phyloP scores from a whole-genome alignment of 768 basidiomycete genomes.

The Daedalea quercina region DNA sequence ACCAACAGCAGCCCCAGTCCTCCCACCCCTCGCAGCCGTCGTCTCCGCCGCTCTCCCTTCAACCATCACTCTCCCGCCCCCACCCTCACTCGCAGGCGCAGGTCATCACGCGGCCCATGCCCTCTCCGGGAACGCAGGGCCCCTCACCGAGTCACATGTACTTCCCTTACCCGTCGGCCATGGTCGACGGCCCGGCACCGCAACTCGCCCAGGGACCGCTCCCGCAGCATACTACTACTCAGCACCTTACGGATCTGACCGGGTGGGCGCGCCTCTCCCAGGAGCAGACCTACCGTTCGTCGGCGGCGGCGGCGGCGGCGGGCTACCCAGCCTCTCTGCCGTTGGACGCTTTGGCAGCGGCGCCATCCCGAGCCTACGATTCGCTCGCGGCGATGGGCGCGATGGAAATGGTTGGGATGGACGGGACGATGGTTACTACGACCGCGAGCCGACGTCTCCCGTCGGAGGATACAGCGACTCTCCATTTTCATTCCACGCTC shows the following conservation, averaged over 20 bases:
- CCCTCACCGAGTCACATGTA: constrained; percentile 38
- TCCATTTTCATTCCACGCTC: constrained; percentile 77
- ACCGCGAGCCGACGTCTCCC: constrained; percentile 25
- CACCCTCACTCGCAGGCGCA: constrained; percentile 32
- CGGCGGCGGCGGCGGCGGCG: too few relatives aligned
- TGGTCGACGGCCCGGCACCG: constrained; percentile 48
- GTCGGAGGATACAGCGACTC: constrained; percentile 41
- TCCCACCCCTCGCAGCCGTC: constrained; percentile 73
- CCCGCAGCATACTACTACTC: constrained; percentile 55
- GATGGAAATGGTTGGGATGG: constrained; percentile 1
- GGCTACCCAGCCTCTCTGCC: constrained; percentile 12
- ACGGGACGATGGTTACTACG: constrained; percentile 8
- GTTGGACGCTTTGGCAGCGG: constrained; percentile 30
- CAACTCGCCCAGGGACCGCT: constrained; percentile 64
- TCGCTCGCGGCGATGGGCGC: constrained; percentile 24
- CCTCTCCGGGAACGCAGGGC: constrained; percentile 30
- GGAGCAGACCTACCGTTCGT: constrained; percentile 37
- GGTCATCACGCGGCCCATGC: constrained; percentile 25
- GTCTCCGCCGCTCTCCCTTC: constrained; percentile 59
- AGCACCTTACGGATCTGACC: constrained; percentile 34
- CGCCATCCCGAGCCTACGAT: constrained; percentile 19
- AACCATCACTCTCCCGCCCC: constrained; percentile 28
- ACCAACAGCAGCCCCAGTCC: constrained; percentile 39
- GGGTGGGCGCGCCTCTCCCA: constrained; percentile 36
- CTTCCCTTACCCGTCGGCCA: constrained; percentile 52